Evolutionary conservation across 2,329 filamentous ascomycete species (phyloP).

Genomic region (Mycosphaerelloides madeirae): DNA sequence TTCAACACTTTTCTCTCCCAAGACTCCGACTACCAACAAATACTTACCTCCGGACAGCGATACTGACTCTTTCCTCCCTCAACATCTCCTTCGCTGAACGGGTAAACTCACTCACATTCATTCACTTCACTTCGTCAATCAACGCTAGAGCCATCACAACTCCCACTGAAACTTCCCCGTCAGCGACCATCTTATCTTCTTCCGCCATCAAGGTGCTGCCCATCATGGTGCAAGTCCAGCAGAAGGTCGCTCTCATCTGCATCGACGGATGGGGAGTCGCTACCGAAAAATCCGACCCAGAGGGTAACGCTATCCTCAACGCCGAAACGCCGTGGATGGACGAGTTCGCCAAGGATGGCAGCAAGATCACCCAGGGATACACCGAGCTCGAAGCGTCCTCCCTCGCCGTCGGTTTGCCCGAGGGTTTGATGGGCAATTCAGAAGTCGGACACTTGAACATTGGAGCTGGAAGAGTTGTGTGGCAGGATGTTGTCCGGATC

Average conservation of each 20-base stretch:
- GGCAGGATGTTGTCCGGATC: constrained; percentile 89
- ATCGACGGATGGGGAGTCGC: constrained; percentile 98
- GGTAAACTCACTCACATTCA: too few relatives aligned
- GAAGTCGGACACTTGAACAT: constrained; percentile 99
- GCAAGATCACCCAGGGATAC: constrained; percentile 75
- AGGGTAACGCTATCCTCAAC: constrained; percentile 83
- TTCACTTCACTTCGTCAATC: too few relatives aligned
- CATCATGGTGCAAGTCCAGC: constrained; percentile 61
- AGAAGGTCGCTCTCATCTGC: constrained; percentile 75
- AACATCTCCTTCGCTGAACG: too few relatives aligned
- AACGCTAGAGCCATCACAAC: too few relatives aligned
- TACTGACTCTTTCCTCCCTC: too few relatives aligned
- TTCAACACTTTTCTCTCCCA: too few relatives aligned
- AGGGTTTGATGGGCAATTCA: constrained; percentile 98
- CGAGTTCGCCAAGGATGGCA: constrained; percentile 62
- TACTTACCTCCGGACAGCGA: too few relatives aligned
- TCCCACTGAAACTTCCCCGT: too few relatives aligned
- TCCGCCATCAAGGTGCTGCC: background rate
- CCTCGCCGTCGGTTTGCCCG: constrained; percentile 87
- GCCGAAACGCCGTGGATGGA: constrained; percentile 96
- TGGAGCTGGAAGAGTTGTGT: constrained; percentile 92
- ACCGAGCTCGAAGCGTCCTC: constrained; percentile 94
- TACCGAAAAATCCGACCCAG: constrained; percentile 65
- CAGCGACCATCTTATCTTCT: too few relatives aligned
- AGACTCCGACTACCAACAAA: too few relatives aligned